Evolutionary conservation across 805 yeast genomes (phyloP).

Genomic region (Kodamaea leandrae): DNA sequence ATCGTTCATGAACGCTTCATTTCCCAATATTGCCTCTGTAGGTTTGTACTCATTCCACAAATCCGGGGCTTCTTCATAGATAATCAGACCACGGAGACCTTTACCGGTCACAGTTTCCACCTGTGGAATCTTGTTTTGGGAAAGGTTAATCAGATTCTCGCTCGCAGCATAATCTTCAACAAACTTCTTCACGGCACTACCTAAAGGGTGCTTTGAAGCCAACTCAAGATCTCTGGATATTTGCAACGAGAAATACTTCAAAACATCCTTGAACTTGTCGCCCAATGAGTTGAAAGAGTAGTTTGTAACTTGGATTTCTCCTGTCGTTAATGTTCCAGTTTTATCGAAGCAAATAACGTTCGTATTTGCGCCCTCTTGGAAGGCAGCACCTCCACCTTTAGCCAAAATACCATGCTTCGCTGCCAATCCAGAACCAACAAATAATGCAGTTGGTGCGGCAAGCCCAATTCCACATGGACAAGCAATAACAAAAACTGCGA

Average conservation of each 20-base stretch:
- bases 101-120: constrained; percentile 58
- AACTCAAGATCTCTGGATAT: constrained; percentile 57
- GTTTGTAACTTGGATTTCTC: constrained; percentile 57
- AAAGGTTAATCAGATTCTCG: constrained; percentile 15
- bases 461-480: constrained; percentile 86
- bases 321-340: constrained; percentile 75
- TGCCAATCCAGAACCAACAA: constrained; percentile 76
- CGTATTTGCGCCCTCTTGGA: constrained; percentile 68
- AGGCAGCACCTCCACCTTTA: constrained; percentile 79
- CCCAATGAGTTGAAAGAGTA: constrained; percentile 25
- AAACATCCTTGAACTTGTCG: constrained; percentile 15
- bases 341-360: constrained; percentile 72
- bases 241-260: constrained; percentile 38
- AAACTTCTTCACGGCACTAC: constrained; percentile 49
- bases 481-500: constrained; percentile 77
- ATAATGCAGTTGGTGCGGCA: constrained; percentile 82
- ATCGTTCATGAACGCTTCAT: constrained; percentile 56
- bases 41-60: constrained; percentile 36
- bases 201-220: constrained; percentile 68
- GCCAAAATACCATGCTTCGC: constrained; percentile 75
- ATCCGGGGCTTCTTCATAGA: constrained; percentile 20
- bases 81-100: constrained; percentile 51
- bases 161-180: constrained; percentile 30
- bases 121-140: constrained; percentile 41
- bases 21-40: constrained; percentile 50